Evolutionary conservation across 441 rosid species (phyloP).

Genomic region (Raphanus hybrid): DNA sequence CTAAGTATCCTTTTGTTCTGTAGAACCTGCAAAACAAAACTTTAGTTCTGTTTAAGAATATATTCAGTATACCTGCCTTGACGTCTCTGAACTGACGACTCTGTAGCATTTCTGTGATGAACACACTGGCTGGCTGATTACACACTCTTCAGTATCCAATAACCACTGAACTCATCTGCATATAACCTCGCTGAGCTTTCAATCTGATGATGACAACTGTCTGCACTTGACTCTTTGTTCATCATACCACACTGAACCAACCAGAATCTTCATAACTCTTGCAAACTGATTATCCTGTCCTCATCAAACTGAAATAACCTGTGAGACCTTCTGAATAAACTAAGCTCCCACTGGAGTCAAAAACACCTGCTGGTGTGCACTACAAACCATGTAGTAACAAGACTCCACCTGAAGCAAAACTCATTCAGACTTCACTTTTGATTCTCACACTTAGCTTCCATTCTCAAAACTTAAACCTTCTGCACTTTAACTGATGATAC

Average conservation of each 20-base stretch:
- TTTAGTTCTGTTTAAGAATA: not conserved
- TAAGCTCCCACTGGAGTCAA: not conserved
- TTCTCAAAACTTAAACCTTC: not conserved
- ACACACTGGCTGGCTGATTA: not conserved
- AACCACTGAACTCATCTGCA: not conserved
- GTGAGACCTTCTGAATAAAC: not conserved
- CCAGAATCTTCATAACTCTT: not conserved
- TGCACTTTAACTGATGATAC: not conserved
- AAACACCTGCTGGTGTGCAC: not conserved
- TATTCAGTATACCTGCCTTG: not conserved
- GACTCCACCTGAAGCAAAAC: not conserved
- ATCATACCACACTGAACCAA: not conserved
- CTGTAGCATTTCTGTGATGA: not conserved
- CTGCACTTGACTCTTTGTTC: not conserved
- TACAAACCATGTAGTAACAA: not conserved
- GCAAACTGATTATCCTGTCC: not conserved
- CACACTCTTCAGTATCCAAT: not conserved
- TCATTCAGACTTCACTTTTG: not conserved
- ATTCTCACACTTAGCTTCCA: not conserved
- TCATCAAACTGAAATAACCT: too few relatives aligned
- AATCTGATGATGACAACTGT: not conserved
- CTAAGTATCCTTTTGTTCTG: not conserved
- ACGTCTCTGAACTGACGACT: not conserved
- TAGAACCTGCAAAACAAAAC: not conserved
- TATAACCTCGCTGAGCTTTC: not conserved